Evolutionary conservation across 2,329 filamentous ascomycete genomes (phyloP).

Genomic region (Aureobasidium sp.): DNA sequence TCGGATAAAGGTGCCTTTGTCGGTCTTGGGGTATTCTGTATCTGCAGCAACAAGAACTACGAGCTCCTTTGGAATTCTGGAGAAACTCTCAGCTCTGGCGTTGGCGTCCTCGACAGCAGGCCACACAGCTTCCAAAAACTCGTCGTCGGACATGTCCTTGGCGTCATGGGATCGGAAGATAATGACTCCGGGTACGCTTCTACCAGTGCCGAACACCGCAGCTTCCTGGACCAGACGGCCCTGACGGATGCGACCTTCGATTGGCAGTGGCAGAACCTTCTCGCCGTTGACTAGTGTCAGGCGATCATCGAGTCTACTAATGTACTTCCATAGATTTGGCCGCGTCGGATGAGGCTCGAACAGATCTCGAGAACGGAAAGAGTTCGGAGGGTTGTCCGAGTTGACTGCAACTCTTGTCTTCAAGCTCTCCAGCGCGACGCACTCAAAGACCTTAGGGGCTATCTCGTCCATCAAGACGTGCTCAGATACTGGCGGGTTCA

Average conservation of each 20-base stretch:
- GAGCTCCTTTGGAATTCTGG: constrained; percentile 47
- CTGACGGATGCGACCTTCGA: constrained; percentile 50
- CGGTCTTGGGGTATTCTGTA: constrained; percentile 45
- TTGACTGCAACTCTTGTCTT: constrained; percentile 37
- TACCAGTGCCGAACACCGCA: constrained; percentile 51
- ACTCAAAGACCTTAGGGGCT: constrained; percentile 36
- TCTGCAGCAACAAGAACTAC: constrained; percentile 43
- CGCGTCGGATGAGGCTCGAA: constrained; percentile 40
- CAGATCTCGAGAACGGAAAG: constrained; percentile 46
- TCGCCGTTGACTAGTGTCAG: constrained; percentile 45
- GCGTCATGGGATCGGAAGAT: constrained; percentile 45
- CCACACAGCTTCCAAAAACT: constrained; percentile 45
- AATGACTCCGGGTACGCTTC: constrained; percentile 47
- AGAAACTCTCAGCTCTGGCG: constrained; percentile 44
- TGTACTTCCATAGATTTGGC: constrained; percentile 42
- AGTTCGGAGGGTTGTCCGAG: constrained; percentile 36
- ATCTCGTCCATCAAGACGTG: constrained; percentile 29
- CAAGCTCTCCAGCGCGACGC: constrained; percentile 32
- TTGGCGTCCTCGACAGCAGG: constrained; percentile 48
- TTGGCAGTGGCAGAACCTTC: constrained; percentile 42
- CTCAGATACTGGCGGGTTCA: constrained; percentile 28
- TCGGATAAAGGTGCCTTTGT: constrained; percentile 53
- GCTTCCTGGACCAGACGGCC: constrained; percentile 49
- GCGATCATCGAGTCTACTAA: constrained; percentile 41
- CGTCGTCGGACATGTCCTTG: constrained; percentile 34